phyloP scores from a whole-genome alignment of 2,329 filamentous ascomycete species.

The Cercospora sojina region DNA sequence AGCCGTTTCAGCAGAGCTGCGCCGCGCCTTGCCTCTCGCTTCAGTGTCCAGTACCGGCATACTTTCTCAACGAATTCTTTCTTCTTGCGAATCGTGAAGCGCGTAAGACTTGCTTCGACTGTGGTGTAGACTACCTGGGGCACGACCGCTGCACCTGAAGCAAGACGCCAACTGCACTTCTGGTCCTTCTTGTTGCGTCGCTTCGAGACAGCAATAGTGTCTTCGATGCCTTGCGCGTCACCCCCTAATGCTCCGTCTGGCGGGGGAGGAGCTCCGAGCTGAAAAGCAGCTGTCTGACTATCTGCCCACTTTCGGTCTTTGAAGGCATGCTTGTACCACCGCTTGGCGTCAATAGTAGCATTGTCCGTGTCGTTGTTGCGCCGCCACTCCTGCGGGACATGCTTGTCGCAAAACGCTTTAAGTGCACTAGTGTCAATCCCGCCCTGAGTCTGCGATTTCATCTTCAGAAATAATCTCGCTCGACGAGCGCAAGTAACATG shows the following conservation, averaged over 20 bases:
- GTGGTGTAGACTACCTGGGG: slow-evolving; percentile 83
- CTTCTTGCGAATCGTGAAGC: slow-evolving; percentile 80
- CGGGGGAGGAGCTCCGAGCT: slow-evolving; percentile 66
- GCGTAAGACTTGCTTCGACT: slow-evolving; percentile 77
- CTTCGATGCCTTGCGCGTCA: slow-evolving; percentile 43
- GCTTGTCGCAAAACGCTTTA: slow-evolving; percentile 94
- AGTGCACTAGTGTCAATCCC: slow-evolving; percentile 78
- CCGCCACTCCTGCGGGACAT: slow-evolving; percentile 85
- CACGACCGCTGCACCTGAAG: slow-evolving; percentile 91
- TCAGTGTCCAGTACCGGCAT: slow-evolving; percentile 97
- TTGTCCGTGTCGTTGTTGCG: slow-evolving; percentile 79
- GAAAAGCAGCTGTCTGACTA: slow-evolving; percentile 77
- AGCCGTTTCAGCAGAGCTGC: slow-evolving; percentile 89
- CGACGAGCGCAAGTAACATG: slow-evolving; percentile 93
- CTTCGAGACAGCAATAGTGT: slow-evolving; percentile 55
- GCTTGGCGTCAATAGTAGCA: slow-evolving; percentile 78
- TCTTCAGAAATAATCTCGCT: slow-evolving; percentile 84
- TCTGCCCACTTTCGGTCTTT: slow-evolving; percentile 88
- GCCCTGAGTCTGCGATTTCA: slow-evolving; percentile 87
- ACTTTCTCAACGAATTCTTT: slow-evolving; percentile 92
- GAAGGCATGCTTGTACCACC: slow-evolving; percentile 88
- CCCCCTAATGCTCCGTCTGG: slow-evolving; percentile 48
- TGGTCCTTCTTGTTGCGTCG: slow-evolving; percentile 60
- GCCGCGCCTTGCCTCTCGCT: slow-evolving; percentile 86
- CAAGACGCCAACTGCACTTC: slow-evolving; percentile 83